Conservation (phyloP, 139 green algal genomes). For the Yamagishiella unicocca region DNA sequence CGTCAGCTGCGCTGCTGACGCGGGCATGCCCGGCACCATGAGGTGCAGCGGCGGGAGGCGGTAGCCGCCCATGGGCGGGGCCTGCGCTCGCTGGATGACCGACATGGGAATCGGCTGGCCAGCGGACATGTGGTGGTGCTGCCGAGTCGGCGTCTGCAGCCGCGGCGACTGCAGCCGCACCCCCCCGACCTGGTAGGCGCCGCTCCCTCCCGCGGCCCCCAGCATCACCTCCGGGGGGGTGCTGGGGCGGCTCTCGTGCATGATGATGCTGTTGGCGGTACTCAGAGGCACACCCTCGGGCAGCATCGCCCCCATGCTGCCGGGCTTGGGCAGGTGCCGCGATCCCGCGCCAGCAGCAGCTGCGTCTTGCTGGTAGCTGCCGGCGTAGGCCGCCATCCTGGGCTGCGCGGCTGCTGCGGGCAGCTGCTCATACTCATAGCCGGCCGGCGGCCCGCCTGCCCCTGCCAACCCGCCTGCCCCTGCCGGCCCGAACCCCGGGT, state of each 20-base stretch:
- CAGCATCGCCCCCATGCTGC: constrained; percentile 2
- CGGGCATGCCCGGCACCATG: constrained; percentile 24
- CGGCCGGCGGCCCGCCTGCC: too few species aligned
- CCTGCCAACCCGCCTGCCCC: too few species aligned
- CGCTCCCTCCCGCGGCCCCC: not conserved
- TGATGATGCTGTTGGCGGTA: constrained; percentile 12
- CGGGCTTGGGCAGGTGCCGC: constrained; percentile 20
- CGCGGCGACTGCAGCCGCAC: not conserved
- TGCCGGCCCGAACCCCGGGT: too few species aligned
- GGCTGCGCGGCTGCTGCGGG: too few species aligned
- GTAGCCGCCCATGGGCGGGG: not conserved
- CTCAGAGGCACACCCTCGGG: constrained; percentile 31
- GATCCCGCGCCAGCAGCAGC: too few species aligned
- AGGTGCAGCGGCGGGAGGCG: constrained; percentile 17
- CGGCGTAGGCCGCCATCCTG: too few species aligned
- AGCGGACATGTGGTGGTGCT: not conserved
- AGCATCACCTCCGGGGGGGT: constrained; percentile 14
- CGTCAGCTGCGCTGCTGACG: not conserved
- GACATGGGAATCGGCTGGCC: not conserved
- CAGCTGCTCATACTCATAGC: too few species aligned
- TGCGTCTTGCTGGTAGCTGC: too few species aligned
- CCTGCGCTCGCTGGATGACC: constrained; percentile 6
- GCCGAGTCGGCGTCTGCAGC: not conserved
- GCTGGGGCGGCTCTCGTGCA: constrained; percentile 15
- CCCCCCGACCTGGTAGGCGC: too few species aligned